Evolutionary conservation across 129 eudicot species (phyloP).

Genomic region (Arctium minus): DNA sequence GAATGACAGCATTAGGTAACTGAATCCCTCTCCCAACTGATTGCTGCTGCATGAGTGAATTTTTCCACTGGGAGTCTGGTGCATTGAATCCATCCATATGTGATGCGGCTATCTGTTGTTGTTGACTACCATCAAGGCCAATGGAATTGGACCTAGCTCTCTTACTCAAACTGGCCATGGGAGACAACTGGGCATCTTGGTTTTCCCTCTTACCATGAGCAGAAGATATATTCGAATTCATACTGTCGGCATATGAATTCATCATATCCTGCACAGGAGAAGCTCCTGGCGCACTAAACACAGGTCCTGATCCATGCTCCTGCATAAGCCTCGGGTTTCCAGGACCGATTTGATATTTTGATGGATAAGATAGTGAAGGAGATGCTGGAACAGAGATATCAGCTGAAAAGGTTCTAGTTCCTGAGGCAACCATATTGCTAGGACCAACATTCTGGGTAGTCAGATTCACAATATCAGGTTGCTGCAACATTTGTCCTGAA

Average conservation of each 20-base stretch:
- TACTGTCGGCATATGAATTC: constrained; percentile 47
- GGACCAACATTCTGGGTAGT: constrained; percentile 49
- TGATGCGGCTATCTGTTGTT: constrained; percentile 44
- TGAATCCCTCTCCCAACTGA: constrained; percentile 59
- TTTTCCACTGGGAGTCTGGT: constrained; percentile 60
- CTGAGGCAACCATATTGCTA: constrained; percentile 39
- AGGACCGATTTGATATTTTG: constrained; percentile 61
- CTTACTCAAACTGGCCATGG: constrained; percentile 47
- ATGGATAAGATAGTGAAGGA: constrained; percentile 46
- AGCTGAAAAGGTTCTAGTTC: constrained; percentile 37
- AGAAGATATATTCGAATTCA: constrained; percentile 40
- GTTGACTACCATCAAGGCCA: constrained; percentile 53
- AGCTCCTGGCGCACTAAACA: constrained; percentile 37
- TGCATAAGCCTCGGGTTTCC: constrained; percentile 59
- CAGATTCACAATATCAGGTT: constrained; percentile 45
- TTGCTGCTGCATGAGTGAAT: constrained; percentile 64
- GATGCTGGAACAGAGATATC: constrained; percentile 50
- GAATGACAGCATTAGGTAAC: constrained; percentile 51
- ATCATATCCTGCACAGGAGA: constrained; percentile 68
- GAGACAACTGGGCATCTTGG: constrained; percentile 72
- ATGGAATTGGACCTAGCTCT: constrained; percentile 52
- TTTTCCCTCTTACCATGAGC: constrained; percentile 68
- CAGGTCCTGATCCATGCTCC: constrained; percentile 59
- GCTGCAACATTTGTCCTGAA: constrained; percentile 45
- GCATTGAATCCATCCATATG: constrained; percentile 56